Base-by-base conservation (phyloP, 139 green algal genomes). In the Coelastrella sp. region DNA sequence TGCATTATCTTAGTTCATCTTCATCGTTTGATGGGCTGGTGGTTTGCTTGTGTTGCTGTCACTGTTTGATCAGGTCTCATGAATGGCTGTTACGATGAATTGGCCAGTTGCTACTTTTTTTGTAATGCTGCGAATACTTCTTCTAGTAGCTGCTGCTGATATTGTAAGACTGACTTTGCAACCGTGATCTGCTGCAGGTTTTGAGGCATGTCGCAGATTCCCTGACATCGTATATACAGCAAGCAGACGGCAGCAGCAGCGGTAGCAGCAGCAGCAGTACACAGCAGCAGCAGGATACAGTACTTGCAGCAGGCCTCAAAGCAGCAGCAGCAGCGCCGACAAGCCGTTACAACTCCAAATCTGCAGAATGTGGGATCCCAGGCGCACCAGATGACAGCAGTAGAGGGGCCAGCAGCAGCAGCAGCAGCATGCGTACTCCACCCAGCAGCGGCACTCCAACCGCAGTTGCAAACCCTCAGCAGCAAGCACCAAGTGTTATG, bases 401-500 rank as follows among this genome's bases (percentile, higher is more conserved):
- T 17, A 32, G 16, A 76, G 68, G 68, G 68, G 23, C 7, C 5
- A 7, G 19, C 83, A 73, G 83, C 71, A 71, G 68, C 83, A 64
- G 32, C 32, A 56, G 83, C 83, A 79, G 65, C n/a, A 88, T 22
- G 61, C 22, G 59, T 17, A 77, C 13, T 5, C 20, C 60, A 32
- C 32, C 22, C 32, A 17, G 19, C n/a, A 59, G 81, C 13, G 78
- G 65, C 78, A 85, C n/a, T 19, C 11, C 57, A 85, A 20, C 80
- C 56, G 47, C 66, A 81, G 14, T 47, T 81, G 83, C 61, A 76
- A 8, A 8, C 66, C 10, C 47, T 4, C 77, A 83, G 32, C 23
- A 61, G 54, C 11, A 66, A 80, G 8, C 59, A 3, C 68, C 80
- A 2, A 86, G 89, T 0, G 93, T 94, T 8, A 93, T 98, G 92